Evolutionary conservation across 257 asterid genomes (phyloP), one percentile per base, ranked within the genome.

Genomic region (Lavandula angustifolia): DNA sequence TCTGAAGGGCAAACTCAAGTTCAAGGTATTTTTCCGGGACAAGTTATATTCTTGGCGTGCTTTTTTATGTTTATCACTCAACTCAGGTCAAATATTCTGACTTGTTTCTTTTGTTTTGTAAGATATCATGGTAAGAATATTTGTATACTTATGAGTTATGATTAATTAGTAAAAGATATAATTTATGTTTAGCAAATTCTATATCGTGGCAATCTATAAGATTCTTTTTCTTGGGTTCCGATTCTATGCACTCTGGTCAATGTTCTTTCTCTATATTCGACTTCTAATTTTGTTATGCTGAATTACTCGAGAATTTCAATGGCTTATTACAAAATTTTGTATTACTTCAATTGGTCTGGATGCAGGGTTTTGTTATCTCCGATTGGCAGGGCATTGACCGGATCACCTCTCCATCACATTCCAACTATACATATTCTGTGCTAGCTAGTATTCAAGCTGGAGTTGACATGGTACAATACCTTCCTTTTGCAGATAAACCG

Each of bases 381-480:
- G 98, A 87, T 76, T 91, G 96, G 96, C 73, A 78, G 74, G 98
- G 94, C 60, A 73, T 87, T 66, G 98, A 91, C 71, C 79, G 85
- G 74, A 79, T 91, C 75, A 88, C 95, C 37, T 63, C 89, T 60
- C 96, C 98, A 9, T 78, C 86, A 27, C 85, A 84, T 70, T 62
- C 83, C 78, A 91, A 88, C 76, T 91, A 91, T 77, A 85, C 95
- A 0, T 85, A 81, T 74, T 91, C 98, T 18, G 80, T 91, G 71
- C 83, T 71, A 58, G 92, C 88, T 67, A 63, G 96, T 68, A 79
- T 91, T 79, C 70, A 75, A 52, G 91, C 98, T 56, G 98, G 96
- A 68, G 72, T 91, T 3, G 98, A 91, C 81, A 87, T 88, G 96
- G 98, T 84, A 71, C 27, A 29, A 54, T 54, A 31, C 9, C 32